Evolutionary conservation across 1,284 basidiomycete genomes (phyloP).

Genomic region (Apiotrichum laibachii): DNA sequence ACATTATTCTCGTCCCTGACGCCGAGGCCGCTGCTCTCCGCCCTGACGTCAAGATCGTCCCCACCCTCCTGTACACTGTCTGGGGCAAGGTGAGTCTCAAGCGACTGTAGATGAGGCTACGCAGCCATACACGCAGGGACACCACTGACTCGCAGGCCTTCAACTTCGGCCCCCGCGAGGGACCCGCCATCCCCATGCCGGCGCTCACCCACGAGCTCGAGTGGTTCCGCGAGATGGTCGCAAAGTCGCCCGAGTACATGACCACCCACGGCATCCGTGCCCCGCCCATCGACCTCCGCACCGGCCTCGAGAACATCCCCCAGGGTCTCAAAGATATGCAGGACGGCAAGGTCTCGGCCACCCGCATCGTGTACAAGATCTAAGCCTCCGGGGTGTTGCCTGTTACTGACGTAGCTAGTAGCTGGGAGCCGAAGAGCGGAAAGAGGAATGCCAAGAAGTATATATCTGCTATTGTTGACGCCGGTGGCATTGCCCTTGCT

Average conservation of each 20-base stretch:
- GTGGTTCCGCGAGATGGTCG: constrained; percentile 29
- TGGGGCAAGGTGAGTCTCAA: constrained; percentile 19
- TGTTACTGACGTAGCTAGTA: no score
- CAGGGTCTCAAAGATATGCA: constrained; percentile 29
- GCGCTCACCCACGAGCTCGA: constrained; percentile 24
- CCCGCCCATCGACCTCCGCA: constrained; percentile 30
- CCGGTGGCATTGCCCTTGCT: no score
- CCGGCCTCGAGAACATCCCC: constrained; percentile 33
- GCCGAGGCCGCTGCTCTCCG: constrained; percentile 22
- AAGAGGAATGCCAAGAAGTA: no score
- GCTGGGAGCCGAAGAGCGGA: no score
- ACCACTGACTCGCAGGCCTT: constrained; percentile 22
- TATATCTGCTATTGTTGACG: no score
- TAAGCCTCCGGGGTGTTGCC: background rate
- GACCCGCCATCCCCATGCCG: constrained; percentile 19
- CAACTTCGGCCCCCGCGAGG: constrained; percentile 29
- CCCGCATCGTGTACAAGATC: constrained; percentile 20
- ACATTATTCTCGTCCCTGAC: constrained; percentile 28
- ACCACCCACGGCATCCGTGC: constrained; percentile 28
- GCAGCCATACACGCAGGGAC: no score
- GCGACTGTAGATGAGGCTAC: no score
- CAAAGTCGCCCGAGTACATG: constrained; percentile 27
- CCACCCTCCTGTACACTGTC: constrained; percentile 40
- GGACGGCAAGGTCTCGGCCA: constrained; percentile 20
- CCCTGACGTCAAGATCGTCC: constrained; percentile 30